Percentiles rank a stretch among this genome's conserved stretches.
Conservation (phyloP, 163 green algal species). For the Trebouxia gelatinosa region DNA sequence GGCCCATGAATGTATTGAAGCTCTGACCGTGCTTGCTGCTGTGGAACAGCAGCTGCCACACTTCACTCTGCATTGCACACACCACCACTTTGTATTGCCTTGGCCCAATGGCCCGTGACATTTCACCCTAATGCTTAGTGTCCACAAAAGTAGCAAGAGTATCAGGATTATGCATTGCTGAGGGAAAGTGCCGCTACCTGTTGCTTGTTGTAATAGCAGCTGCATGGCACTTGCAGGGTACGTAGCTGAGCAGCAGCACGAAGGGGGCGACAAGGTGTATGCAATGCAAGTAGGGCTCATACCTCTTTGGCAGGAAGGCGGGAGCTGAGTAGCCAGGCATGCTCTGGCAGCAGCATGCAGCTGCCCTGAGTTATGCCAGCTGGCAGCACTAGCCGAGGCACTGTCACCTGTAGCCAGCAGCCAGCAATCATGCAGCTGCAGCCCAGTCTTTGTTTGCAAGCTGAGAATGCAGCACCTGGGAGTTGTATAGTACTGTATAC, state of each 20-base stretch:
- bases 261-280: background rate
- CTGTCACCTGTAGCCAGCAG: background rate
- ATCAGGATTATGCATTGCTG: background rate
- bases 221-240: no score
- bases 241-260: background rate
- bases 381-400: background rate
- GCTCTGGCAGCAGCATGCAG: background rate
- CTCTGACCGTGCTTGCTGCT: constrained; percentile 56
- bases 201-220: no score
- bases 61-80: constrained; percentile 3
- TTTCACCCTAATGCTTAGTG: background rate
- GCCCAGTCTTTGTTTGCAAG: no score
- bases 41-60: constrained; percentile 61
- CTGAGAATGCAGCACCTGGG: no score
- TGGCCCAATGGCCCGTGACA: background rate
- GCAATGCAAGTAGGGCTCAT: background rate
- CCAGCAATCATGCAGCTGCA: background rate
- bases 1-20: constrained; percentile 64
- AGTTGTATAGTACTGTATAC: no score
- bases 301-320: background rate
- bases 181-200: no score
- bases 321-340: constrained; percentile 5
- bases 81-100: background rate
- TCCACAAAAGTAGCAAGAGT: background rate
- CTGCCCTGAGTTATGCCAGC: background rate